These are phyloP conservation scores for Chondrus crispus DNA, from an alignment of 23 red algal species.

Conservation along the genomic window DNA sequence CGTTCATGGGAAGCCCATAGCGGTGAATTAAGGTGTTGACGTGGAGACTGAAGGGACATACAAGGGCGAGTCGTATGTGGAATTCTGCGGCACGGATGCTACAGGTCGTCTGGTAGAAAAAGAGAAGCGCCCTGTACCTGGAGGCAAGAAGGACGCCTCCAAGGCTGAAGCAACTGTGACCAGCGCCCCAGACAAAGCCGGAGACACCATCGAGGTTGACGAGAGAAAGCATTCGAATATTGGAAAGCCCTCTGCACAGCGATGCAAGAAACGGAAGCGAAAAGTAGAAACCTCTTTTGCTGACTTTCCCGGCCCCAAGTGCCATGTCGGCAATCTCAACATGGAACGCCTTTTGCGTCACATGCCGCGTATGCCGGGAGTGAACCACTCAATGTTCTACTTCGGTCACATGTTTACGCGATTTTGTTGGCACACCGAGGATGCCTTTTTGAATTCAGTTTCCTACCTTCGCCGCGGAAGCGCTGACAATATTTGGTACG, in stretches of 20 bases:
- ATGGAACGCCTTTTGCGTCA: constrained; percentile 25
- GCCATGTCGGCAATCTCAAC: constrained; percentile 63
- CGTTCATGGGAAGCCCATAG: not conserved
- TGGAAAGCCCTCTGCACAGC: too few species aligned
- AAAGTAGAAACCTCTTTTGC: too few species aligned
- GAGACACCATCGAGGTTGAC: too few species aligned
- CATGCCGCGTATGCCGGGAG: constrained; percentile 71
- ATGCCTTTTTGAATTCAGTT: constrained; percentile 84
- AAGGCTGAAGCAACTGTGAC: too few species aligned
- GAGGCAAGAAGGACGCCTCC: too few species aligned
- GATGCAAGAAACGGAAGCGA: too few species aligned
- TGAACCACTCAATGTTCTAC: constrained; percentile 82
- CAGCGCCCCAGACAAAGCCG: too few species aligned
- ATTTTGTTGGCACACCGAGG: constrained; percentile 96
- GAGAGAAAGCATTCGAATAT: too few species aligned
- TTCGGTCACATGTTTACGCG: constrained; percentile 77
- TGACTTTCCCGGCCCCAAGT: not conserved
- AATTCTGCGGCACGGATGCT: too few species aligned
- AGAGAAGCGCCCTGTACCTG: too few species aligned
- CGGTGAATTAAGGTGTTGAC: constrained; percentile 40
- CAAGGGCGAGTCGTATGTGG: too few species aligned
- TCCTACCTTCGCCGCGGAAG: constrained; percentile 73
- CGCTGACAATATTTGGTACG: constrained; percentile 82
- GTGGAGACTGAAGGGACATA: constrained; percentile 49
- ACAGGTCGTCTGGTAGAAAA: too few species aligned